A percentile compares a stretch with the other conserved stretches of the same genome.
Conservation (phyloP, 2,329 filamentous ascomycete species). For the Botrytis fragariae region DNA sequence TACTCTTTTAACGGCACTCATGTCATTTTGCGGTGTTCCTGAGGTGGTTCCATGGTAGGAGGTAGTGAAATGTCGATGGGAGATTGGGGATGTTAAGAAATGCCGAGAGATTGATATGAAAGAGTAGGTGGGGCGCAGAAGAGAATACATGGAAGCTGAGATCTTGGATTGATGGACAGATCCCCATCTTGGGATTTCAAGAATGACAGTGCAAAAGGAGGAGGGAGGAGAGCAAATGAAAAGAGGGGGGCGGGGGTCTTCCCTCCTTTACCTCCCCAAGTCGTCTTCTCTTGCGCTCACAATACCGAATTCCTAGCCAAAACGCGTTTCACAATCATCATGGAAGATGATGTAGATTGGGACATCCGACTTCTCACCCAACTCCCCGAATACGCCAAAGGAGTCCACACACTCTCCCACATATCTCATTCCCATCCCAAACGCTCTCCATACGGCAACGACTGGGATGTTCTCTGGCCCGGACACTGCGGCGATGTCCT, state of each 20-base stretch:
- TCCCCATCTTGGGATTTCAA: neutral
- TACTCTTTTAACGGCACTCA: no score
- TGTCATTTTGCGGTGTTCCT: neutral
- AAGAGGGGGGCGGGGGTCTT: neutral
- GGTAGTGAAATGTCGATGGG: no score
- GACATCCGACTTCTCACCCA: no score
- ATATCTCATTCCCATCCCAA: no score
- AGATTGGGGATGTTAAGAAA: neutral
- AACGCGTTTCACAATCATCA: neutral
- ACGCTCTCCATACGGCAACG: no score
- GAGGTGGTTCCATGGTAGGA: neutral
- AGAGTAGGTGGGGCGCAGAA: neutral
- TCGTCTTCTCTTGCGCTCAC: neutral
- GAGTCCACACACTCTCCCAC: no score
- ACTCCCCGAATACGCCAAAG: no score
- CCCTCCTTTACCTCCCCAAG: neutral
- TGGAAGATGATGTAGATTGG: no score
- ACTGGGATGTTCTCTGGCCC: no score
- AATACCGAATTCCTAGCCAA: neutral
- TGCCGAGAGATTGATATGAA: neutral
- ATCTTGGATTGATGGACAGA: neutral
- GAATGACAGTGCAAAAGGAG: neutral
- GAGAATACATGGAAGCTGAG: neutral
- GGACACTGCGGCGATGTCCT: no score
- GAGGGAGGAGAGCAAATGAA: no score